A percentile compares a stretch with the other conserved stretches of the same genome.
Evolutionary conservation across 2,329 filamentous ascomycete genomes (phyloP).

Genomic region (Lachnellula hyalina): DNA sequence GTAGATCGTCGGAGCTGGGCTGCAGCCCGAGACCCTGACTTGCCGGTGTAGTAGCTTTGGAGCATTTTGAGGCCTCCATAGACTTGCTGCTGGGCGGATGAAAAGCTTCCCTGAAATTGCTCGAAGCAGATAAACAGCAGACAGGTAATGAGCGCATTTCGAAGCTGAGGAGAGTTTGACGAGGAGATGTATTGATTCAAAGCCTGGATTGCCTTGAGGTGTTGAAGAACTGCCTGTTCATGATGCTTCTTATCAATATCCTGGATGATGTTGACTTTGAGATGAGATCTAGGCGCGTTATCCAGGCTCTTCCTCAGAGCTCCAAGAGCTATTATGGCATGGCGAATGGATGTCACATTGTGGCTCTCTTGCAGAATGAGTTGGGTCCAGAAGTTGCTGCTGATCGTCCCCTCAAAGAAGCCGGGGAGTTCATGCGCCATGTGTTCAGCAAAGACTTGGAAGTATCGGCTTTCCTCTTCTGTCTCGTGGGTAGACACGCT

Average conservation of each 20-base stretch:
- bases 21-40: slow-evolving; percentile 17
- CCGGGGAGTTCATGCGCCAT: slow-evolving; percentile 60
- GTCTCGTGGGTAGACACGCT: slow-evolving; percentile 42
- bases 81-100: slow-evolving; percentile 55
- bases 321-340: slow-evolving; percentile 62
- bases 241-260: slow-evolving; percentile 46
- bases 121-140: slow-evolving; percentile 30
- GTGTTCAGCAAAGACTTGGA: slow-evolving; percentile 53
- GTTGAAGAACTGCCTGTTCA: slow-evolving; percentile 54
- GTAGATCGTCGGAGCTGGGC: slow-evolving; percentile 10
- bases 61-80: slow-evolving; percentile 52
- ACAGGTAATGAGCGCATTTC: slow-evolving; percentile 28
- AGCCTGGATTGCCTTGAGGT: slow-evolving; percentile 50
- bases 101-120: slow-evolving; percentile 42
- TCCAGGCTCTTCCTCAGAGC: slow-evolving; percentile 62
- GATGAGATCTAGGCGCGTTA: slow-evolving; percentile 22
- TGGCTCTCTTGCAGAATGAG: slow-evolving; percentile 59
- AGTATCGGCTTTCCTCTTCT: slow-evolving; percentile 52
- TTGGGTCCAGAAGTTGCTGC: slow-evolving; percentile 52
- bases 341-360: slow-evolving; percentile 52
- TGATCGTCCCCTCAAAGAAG: slow-evolving; percentile 49
- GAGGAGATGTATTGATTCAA: slow-evolving; percentile 42
- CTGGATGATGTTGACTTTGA: slow-evolving; percentile 32
- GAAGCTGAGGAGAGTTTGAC: slow-evolving; percentile 39
- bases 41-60: slow-evolving; percentile 35